phyloP scores from a whole-genome alignment of 2,329 filamentous ascomycete genomes.

The Stemphylium vesicarium region DNA sequence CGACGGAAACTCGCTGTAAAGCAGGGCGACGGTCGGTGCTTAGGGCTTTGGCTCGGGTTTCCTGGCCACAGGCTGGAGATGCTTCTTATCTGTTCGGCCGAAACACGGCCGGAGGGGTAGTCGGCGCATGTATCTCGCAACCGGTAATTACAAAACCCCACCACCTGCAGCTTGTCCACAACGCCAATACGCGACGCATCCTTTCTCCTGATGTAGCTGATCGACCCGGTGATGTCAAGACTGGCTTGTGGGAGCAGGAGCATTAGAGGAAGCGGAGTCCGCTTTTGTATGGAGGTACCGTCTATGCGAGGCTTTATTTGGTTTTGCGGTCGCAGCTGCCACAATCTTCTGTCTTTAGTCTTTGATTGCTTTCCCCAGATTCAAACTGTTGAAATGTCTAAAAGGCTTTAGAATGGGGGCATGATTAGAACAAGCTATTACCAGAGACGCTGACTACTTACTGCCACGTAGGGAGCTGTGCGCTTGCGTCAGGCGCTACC shows the following conservation, averaged over 20 bases:
- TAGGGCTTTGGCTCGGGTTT: constrained; percentile 15
- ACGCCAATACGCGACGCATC: constrained; percentile 14
- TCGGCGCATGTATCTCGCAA: constrained; percentile 18
- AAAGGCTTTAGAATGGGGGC: no score
- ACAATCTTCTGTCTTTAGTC: neutral
- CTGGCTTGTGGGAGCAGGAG: constrained; percentile 14
- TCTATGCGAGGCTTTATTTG: no score
- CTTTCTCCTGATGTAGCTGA: constrained; percentile 28
- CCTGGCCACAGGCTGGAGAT: constrained; percentile 19
- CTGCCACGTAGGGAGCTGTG: no score
- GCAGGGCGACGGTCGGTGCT: constrained; percentile 20
- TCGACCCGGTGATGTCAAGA: constrained; percentile 14
- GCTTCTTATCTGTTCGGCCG: constrained; percentile 14
- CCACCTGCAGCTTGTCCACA: neutral
- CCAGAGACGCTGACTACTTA: no score
- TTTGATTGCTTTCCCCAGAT: neutral
- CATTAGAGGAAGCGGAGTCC: constrained; percentile 12
- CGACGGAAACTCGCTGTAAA: constrained; percentile 23
- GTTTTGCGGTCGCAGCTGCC: no score
- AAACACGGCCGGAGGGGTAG: constrained; percentile 10
- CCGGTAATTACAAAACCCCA: neutral
- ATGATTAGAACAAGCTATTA: no score
- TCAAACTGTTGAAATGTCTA: neutral
- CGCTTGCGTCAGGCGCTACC: no score
- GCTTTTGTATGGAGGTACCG: neutral